Evolutionary conservation across 352 stramenopile species (phyloP).

Genomic region (Globisporangium cystogenes): DNA sequence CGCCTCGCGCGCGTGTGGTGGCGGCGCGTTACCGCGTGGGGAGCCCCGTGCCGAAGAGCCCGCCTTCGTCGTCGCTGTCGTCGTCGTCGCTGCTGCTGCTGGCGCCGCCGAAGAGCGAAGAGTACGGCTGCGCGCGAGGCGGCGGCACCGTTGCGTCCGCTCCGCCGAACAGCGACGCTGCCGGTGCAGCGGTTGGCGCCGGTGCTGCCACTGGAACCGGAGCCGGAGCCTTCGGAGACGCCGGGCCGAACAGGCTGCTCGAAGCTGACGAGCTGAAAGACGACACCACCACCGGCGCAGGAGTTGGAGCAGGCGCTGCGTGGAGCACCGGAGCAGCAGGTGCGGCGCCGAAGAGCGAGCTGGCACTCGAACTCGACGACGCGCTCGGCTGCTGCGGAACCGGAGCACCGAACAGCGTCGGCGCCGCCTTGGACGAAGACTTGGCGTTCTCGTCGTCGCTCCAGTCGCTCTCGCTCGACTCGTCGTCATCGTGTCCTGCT

Average conservation of each 20-base stretch:
- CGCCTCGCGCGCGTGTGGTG: too few species aligned
- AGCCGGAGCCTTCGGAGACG: background rate
- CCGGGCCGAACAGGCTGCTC: background rate
- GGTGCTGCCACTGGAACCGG: background rate
- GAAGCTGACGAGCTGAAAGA: background rate
- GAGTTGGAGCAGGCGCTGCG: background rate
- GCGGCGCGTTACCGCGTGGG: slow-evolving; percentile 49
- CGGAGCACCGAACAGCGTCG: slow-evolving; percentile 24
- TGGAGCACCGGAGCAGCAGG: background rate
- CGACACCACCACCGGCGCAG: background rate
- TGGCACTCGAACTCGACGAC: too few species aligned
- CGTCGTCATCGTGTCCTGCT: slow-evolving; percentile 25
- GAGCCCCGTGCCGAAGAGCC: slow-evolving; percentile 74
- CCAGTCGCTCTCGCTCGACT: slow-evolving; percentile 63
- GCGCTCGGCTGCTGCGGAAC: too few species aligned
- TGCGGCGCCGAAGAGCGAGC: slow-evolving; percentile 1
- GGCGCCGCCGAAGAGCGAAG: slow-evolving; percentile 55
- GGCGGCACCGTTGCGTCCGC: slow-evolving; percentile 6
- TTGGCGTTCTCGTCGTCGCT: slow-evolving; percentile 36
- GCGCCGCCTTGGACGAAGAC: slow-evolving; percentile 13
- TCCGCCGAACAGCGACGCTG: slow-evolving; percentile 16
- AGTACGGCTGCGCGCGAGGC: slow-evolving; percentile 28
- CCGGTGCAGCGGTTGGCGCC: background rate
- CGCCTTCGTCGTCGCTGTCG: slow-evolving; percentile 74
- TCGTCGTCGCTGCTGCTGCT: slow-evolving; percentile 54